These are phyloP conservation scores for Aphanomyces stellatus DNA, from an alignment of 352 stramenopile genomes.

Conservation along the genomic window DNA sequence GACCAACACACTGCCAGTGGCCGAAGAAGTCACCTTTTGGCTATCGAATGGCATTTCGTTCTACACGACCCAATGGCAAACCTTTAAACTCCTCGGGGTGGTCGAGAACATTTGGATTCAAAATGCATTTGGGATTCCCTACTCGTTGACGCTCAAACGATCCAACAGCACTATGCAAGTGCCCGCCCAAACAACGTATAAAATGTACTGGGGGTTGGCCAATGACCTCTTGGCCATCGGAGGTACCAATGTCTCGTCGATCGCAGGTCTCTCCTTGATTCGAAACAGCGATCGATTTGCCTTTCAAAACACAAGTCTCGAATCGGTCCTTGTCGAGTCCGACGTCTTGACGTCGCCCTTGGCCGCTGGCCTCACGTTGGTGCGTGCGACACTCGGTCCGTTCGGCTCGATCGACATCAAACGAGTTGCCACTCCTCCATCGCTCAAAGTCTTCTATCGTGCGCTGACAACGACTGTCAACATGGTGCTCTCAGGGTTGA, in stretches of 20 bases:
- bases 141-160: constrained; percentile 1
- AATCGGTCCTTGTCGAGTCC: neutral
- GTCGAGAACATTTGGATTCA: neutral
- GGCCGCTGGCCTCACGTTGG: neutral
- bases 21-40: constrained; percentile 7
- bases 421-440: neutral
- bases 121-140: constrained; percentile 1
- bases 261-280: neutral
- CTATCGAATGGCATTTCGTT: neutral
- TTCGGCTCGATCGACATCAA: neutral
- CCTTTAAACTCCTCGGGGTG: neutral
- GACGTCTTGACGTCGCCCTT: neutral
- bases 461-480: neutral
- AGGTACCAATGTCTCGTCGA: neutral
- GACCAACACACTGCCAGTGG: neutral
- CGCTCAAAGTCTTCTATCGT: neutral
- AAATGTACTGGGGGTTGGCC: constrained; percentile 20
- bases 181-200: neutral
- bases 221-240: constrained; percentile 7
- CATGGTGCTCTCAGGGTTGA: neutral
- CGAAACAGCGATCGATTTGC: neutral
- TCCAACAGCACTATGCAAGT: neutral
- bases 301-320: neutral
- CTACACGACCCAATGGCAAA: neutral
- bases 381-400: neutral